Evolutionary conservation across 805 yeast genomes (phyloP).

Genomic region (Candida chilensis): DNA sequence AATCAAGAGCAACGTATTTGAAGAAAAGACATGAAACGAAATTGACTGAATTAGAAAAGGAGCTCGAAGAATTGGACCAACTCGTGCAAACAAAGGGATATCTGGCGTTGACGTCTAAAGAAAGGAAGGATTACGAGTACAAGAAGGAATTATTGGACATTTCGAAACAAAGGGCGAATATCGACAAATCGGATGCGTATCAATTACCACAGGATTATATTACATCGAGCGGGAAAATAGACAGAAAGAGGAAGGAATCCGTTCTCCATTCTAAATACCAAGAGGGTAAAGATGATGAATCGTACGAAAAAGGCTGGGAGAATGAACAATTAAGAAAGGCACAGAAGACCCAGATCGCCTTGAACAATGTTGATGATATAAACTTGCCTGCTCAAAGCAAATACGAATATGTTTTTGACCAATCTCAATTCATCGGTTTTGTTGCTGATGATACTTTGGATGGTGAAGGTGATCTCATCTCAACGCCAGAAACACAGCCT

Average conservation of each 20-base stretch:
- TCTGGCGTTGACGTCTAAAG: conserved; percentile 37
- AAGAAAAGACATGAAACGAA: conserved; percentile 39
- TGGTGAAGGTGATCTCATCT: conserved; percentile 5
- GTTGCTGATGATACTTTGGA: conserved; percentile 27
- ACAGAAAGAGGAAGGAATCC: conserved; percentile 43
- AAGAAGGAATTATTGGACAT: conserved; percentile 41
- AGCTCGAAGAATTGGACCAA: conserved; percentile 37
- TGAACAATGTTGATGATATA: conserved; percentile 28
- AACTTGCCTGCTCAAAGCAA: conserved; percentile 29
- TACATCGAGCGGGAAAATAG: conserved; percentile 43
- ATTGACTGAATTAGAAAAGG: conserved; percentile 30
- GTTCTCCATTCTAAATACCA: conserved; percentile 28
- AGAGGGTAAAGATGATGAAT: conserved; percentile 9
- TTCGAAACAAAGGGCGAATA: conserved; percentile 26
- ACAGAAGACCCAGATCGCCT: conserved; percentile 11
- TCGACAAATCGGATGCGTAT: conserved; percentile 31
- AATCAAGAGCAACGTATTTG: conserved; percentile 36
- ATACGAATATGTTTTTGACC: conserved; percentile 74
- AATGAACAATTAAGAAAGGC: conserved; percentile 36
- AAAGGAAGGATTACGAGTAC: conserved; percentile 39
- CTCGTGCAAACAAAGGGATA: conserved; percentile 45
- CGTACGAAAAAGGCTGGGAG: conserved; percentile 38
- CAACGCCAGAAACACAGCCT: too few species aligned
- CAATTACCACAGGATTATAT: conserved; percentile 48
- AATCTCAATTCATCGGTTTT: conserved; percentile 50